These are phyloP conservation scores for Claviceps fusiformis DNA, from an alignment of 2,329 filamentous ascomycete species.

Conservation along the genomic window DNA sequence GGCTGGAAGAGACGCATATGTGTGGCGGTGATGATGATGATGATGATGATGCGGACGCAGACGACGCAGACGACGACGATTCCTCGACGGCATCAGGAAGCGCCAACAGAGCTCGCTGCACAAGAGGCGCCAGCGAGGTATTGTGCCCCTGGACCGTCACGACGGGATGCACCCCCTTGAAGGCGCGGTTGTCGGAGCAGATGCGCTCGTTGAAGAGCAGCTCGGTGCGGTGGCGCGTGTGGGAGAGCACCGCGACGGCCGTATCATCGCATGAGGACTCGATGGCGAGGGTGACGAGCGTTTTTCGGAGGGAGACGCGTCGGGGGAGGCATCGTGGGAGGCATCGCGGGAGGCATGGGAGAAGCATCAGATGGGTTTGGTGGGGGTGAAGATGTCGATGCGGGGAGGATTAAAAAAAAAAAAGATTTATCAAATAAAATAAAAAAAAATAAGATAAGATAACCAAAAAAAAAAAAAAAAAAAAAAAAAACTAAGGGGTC, in stretches of 20 bases:
- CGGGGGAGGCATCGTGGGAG: conserved; percentile 1
- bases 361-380: not conserved
- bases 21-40: not conserved
- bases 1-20: not conserved
- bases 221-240: conserved; percentile 29
- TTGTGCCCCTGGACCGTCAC: conserved; percentile 66
- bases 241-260: conserved; percentile 69
- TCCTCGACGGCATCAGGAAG: conserved; percentile 25
- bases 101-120: conserved; percentile 46
- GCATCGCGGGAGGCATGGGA: not conserved
- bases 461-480: not conserved
- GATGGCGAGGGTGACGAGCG: conserved; percentile 53
- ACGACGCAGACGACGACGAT: not conserved
- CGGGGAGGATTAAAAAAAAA: too few species aligned
- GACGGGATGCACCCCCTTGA: conserved; percentile 68
- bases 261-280: conserved; percentile 90
- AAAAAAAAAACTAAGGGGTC: too few species aligned
- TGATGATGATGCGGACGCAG: not conserved
- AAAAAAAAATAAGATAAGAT: too few species aligned
- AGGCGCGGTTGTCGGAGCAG: conserved; percentile 64
- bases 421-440: too few species aligned
- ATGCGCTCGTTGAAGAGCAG: conserved; percentile 71
- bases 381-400: not conserved
- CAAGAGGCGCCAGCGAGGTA: conserved; percentile 50
- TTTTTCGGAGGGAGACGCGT: conserved; percentile 8